Evolutionary conservation across 805 yeast species (phyloP).

Genomic region (Saturnispora besseyi): DNA sequence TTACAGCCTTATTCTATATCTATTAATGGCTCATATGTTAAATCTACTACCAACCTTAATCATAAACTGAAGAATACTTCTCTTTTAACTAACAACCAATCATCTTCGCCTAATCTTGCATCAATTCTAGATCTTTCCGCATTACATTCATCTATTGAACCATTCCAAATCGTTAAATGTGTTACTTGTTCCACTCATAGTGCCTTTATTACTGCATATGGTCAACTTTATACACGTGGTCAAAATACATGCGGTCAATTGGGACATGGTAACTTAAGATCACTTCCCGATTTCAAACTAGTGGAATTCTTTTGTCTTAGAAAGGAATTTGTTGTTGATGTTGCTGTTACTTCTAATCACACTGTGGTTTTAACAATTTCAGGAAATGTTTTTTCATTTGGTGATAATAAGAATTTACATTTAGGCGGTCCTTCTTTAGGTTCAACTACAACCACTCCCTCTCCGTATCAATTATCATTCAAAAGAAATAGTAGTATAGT

Average conservation of each 20-base stretch:
- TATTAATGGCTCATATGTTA: constrained; percentile 4
- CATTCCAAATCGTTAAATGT: constrained; percentile 3
- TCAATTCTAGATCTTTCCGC: not conserved
- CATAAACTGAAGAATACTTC: not conserved
- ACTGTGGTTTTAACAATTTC: constrained; percentile 44
- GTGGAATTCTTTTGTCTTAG: constrained; percentile 10
- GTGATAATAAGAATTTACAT: constrained; percentile 42
- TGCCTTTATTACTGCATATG: constrained; percentile 10
- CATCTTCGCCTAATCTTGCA: not conserved
- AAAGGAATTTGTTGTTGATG: constrained; percentile 25
- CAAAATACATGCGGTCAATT: constrained; percentile 36
- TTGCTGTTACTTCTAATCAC: constrained; percentile 59
- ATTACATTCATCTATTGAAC: constrained; percentile 1
- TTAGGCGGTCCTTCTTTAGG: constrained; percentile 21
- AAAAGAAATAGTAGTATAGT: constrained; percentile 9
- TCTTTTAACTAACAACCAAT: not conserved
- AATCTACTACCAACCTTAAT: not conserved
- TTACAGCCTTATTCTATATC: constrained; percentile 1
- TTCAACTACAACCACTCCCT: not conserved
- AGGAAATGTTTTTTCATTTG: constrained; percentile 70
- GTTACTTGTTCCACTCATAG: constrained; percentile 7
- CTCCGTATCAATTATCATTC: not conserved
- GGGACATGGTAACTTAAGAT: constrained; percentile 3
- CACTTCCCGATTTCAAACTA: not conserved
- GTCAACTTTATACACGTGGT: constrained; percentile 53